phyloP scores from a whole-genome alignment of 2,329 filamentous ascomycete species.

The Alternaria incomplexa region DNA sequence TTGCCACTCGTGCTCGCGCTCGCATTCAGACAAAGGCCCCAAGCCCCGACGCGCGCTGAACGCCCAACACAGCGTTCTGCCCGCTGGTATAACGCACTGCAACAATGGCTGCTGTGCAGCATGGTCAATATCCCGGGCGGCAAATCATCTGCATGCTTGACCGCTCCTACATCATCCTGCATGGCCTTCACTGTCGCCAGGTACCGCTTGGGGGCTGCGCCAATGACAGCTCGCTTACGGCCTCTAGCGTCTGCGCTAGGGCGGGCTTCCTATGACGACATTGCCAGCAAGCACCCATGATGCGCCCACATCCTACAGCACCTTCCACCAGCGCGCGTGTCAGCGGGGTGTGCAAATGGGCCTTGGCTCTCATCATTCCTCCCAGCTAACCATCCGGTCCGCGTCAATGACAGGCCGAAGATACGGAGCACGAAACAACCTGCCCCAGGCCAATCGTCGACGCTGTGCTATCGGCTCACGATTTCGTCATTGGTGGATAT shows the following conservation, averaged over 20 bases:
- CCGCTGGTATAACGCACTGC: neutral
- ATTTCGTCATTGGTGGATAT: slow-evolving; percentile 25
- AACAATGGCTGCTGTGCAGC: slow-evolving; percentile 1
- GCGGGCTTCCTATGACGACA: slow-evolving; percentile 16
- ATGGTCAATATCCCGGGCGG: slow-evolving; percentile 8
- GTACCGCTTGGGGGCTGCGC: slow-evolving; percentile 18
- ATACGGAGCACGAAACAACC: slow-evolving; percentile 7
- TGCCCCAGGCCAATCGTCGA: neutral
- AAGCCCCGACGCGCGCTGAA: slow-evolving; percentile 9
- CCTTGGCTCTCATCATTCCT: slow-evolving; percentile 38
- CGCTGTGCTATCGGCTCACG: neutral
- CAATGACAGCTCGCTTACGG: slow-evolving; percentile 15
- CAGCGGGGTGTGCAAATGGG: slow-evolving; percentile 19
- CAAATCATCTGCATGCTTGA: slow-evolving; percentile 16
- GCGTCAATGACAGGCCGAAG: slow-evolving; percentile 19
- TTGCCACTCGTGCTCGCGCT: slow-evolving; percentile 8
- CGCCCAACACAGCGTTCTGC: slow-evolving; percentile 1
- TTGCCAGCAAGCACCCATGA: slow-evolving; percentile 15
- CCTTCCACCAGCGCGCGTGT: slow-evolving; percentile 19
- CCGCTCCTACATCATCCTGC: slow-evolving; percentile 29
- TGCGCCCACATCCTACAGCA: slow-evolving; percentile 17
- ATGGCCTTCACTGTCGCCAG: slow-evolving; percentile 18
- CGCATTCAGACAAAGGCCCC: neutral
- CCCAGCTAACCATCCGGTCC: slow-evolving; percentile 17
- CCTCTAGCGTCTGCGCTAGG: slow-evolving; percentile 11